Evolutionary conservation across 306 rosid genomes (phyloP), one percentile per base, ranked within the genome.

Genomic region (Oemleria cerasiformis): DNA sequence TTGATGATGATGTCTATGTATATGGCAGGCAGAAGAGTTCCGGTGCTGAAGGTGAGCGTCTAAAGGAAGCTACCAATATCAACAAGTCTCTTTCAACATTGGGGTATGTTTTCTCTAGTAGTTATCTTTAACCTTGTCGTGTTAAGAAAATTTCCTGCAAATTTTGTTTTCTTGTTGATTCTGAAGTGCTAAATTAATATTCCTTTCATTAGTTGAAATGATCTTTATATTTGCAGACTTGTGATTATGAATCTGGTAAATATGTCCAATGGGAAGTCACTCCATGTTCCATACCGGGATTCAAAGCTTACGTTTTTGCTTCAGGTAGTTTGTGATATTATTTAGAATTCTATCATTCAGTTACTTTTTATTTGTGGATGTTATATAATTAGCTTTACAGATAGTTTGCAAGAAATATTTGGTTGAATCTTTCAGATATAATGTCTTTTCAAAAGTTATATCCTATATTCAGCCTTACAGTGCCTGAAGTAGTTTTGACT

Each of bases 41-140:
- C 69, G 99, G 99, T 48, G 99, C 99, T 62, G 99, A 94, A 83
- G 99, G 99, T 67, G 97, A 94, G 67, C 97, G 99, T 70, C 92
- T 94, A 39, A 94, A 88, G 88, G 99, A 91, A 89, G 99, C 99
- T 54, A 94, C 99, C 23, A 94, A 89, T 60, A 94, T 94, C 81
- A 94, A 94, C 84, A 94, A 91, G 79, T 94, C 99, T 67, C 99
- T 94, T 81, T 94, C 99, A 53, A 94, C 99, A 13, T 84, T 94
- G 81, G 99, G 96, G 99, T 91, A 49, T 70, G 86, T 79, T 74
- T 70, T 73, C 70, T 61, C 43, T 42, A 54, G 9, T 5, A 34
- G 4, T 49, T 17, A 20, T 43, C 12, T 57, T 70, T 3, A 42
- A 30, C 11, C 10, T 41, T 70, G 1, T n/a, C 7, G 4, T 7